These are phyloP conservation scores for Toxoplasma gondii DNA, from an alignment of 169 alveolate genomes.

Conservation along the genomic window DNA sequence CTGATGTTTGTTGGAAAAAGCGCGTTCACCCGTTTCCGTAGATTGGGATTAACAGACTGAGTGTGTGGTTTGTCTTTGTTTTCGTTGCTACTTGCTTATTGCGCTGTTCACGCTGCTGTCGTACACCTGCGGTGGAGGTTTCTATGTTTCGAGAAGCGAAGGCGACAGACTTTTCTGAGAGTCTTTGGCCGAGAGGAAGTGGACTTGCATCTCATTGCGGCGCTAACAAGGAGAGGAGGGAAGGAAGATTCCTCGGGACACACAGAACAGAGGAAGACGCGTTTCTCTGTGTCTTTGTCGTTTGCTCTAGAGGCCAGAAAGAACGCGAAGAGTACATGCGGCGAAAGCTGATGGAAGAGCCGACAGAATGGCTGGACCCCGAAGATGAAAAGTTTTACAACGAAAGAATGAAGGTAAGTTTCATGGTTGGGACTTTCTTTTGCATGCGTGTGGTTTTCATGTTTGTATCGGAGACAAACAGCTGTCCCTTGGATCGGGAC, in stretches of 20 bases:
- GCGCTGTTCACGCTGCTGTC: not conserved
- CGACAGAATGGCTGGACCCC: slow-evolving; percentile 92
- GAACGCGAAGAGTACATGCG: slow-evolving; percentile 92
- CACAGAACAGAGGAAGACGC: no score
- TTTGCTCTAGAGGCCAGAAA: slow-evolving; percentile 75
- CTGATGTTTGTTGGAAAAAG: not conserved
- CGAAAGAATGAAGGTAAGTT: slow-evolving; percentile 51
- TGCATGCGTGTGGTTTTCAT: not conserved
- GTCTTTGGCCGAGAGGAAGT: no score
- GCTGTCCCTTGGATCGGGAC: no score
- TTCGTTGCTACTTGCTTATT: not conserved
- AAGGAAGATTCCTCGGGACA: no score
- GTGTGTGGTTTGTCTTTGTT: not conserved
- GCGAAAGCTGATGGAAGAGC: slow-evolving; percentile 87
- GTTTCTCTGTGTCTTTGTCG: no score
- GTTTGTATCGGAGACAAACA: not conserved
- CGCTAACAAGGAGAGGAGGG: no score
- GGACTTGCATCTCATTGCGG: no score
- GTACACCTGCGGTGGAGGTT: not conserved
- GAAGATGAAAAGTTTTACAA: slow-evolving; percentile 88
- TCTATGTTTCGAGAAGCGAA: not conserved
- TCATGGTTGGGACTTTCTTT: not conserved
- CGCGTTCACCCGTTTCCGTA: not conserved
- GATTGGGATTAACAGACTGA: not conserved
- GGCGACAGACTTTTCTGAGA: no score